Evolutionary conservation across 1,284 basidiomycete species (phyloP).

Genomic region (Cystobasidium sp.): DNA sequence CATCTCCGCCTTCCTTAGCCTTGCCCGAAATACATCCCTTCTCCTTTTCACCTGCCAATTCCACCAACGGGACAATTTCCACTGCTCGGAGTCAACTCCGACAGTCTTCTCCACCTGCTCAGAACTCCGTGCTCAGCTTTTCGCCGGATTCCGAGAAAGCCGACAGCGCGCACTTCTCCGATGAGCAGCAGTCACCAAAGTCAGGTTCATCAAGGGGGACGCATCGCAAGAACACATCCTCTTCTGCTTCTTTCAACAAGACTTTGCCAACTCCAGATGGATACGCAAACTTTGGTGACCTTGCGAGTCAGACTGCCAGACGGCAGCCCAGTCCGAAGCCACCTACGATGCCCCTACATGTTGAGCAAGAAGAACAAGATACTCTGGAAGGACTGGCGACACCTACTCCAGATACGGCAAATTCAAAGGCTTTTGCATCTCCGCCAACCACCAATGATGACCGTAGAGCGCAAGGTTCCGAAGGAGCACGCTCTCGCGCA

Average conservation of each 20-base stretch:
- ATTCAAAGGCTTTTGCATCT: slow-evolving; percentile 15
- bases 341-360: not conserved
- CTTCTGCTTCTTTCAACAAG: slow-evolving; percentile 3
- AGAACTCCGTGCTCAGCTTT: slow-evolving; percentile 26
- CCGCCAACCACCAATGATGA: not conserved
- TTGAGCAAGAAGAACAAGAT: not conserved
- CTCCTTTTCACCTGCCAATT: slow-evolving; percentile 25
- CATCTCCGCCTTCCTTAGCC: slow-evolving; percentile 10
- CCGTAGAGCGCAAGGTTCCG: slow-evolving; percentile 1
- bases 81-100: not conserved
- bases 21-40: slow-evolving; percentile 23
- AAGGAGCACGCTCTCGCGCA: slow-evolving; percentile 15
- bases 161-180: not conserved
- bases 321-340: slow-evolving; percentile 7
- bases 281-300: slow-evolving; percentile 13
- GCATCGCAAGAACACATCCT: slow-evolving; percentile 18
- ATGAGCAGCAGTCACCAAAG: not conserved
- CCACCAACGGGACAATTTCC: not conserved
- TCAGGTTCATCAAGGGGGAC: not conserved
- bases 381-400: slow-evolving; percentile 12
- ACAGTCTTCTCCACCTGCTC: not conserved
- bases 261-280: slow-evolving; percentile 2
- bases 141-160: slow-evolving; percentile 21
- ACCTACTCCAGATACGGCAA: slow-evolving; percentile 18
- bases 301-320: not conserved